Base-by-base conservation (phyloP, 2,329 filamentous ascomycete species). In the Fusarium bactridioides region DNA sequence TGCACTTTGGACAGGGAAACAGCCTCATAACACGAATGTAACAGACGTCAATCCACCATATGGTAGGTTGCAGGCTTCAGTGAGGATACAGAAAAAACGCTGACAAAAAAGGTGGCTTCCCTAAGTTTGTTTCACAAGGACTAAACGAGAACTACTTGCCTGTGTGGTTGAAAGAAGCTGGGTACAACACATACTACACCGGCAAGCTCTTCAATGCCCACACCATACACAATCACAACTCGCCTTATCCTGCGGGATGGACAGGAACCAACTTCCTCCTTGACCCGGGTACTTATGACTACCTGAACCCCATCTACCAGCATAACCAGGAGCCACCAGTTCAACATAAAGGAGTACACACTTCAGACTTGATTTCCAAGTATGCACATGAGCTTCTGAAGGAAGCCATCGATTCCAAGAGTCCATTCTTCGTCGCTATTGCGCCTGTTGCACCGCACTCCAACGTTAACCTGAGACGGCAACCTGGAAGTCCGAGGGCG, bases 121-220 rank as follows among this genome's bases (percentile, higher is more conserved):
- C 89, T 4, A 92, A 93, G 74, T 92, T 93, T 62, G 81, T 93
- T 19, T 82, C 82, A 7, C 84, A 91, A 58, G 91, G 91, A 1
- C 85, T 89, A 67, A 92, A 93, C 64, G 86, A 90, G 3, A 86
- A 91, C 40, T 93, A 91, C 67, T 84, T 94, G 0, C 92, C 91
- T 0, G 78, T 93, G 0, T 94, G 92, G 91, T 80, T 94, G n/a
- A 90, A 93, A 72, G 79, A 87, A 8, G 88, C 87, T 0, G 91
- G 91, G 0, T 93, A 93, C 77, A 88, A 89, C 71, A 93, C 91
- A 0, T 93, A 92, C 76, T 94, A 93, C 74, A 89, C 88, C 0
- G 92, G 90, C n/a, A 94, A 94, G 77, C 83, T 93, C 9, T 91
- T 92, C 81, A 94, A 94, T 72, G 84, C 86, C 0, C 90, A 93